These are phyloP conservation scores for Ordospora colligata DNA, from an alignment of 371 early-diverging fungal genomes.

Conservation along the genomic window DNA sequence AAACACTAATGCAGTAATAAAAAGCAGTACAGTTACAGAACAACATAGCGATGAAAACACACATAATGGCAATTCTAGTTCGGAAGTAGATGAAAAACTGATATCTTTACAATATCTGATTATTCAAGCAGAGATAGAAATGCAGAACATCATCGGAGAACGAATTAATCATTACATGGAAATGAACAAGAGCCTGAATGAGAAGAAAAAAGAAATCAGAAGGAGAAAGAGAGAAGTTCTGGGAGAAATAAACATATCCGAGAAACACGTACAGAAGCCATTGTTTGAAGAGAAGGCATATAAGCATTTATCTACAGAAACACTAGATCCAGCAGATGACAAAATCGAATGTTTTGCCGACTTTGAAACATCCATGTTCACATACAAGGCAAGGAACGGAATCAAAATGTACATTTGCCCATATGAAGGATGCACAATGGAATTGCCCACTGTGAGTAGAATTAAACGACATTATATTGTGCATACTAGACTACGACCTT, in stretches of 20 bases:
- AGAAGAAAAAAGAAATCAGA: not conserved
- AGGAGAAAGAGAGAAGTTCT: conserved; percentile 11
- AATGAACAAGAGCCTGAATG: not conserved
- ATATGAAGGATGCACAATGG: conserved; percentile 50
- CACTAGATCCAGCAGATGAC: not conserved
- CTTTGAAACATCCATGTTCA: conserved; percentile 51
- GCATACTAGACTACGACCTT: conserved; percentile 61
- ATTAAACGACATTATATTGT: conserved; percentile 62
- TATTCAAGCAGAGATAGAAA: not conserved
- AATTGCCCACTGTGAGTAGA: conserved; percentile 58
- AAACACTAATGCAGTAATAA: too few species aligned
- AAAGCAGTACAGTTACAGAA: too few species aligned
- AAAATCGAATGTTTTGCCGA: conserved; percentile 44
- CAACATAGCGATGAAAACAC: too few species aligned
- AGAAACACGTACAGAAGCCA: not conserved
- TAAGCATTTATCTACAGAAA: not conserved
- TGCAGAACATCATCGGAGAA: not conserved
- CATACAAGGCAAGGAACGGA: conserved; percentile 9
- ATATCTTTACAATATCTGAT: not conserved
- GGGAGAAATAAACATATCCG: not conserved
- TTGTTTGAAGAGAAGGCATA: not conserved
- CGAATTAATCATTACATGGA: not conserved
- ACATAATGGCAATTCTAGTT: too few species aligned
- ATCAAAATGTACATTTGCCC: conserved; percentile 54
- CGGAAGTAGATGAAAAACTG: not conserved